Evolutionary conservation across 495 filamentous ascomycete species (phyloP), one percentile per base, ranked within the genome.

Genomic region (Penicillium flavigenum): DNA sequence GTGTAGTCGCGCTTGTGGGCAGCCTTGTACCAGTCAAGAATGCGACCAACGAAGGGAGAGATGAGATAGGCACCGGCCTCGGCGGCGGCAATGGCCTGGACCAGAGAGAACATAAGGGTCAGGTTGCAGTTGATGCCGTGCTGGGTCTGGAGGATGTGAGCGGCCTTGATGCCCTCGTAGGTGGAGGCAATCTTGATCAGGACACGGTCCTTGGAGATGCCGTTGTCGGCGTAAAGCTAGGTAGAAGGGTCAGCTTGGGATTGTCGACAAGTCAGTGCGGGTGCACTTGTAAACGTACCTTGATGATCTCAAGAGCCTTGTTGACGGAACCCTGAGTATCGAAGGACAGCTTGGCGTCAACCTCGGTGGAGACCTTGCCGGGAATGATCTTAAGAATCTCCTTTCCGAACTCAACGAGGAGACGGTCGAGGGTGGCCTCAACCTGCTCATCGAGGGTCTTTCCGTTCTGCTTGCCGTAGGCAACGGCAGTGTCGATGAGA

Each of bases 11-110:
- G 94, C 85, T 95, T 95, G 67, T 88, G 91, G 58, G 87, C 80
- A 49, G 90, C 90, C 88, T 99, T 99, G 87, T 88, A 96, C 93
- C 93, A 99, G 79, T 99, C 94, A 56, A 99, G 88, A 74, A 99
- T 99, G 75, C 94, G 92, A 75, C 94, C 94, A 59, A 99, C 94
- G 81, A 99, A 99, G 72, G 94, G 94, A 32, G 95, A 98, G 81
- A 99, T 98, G 68, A 99, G 87, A 90, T 88, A 97, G 65, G 94
- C 91, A 70, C 91, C 91, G 60, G 95, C 94, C 81, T 98, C 94
- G 51, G 94, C 94, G 64, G 87, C 94, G 62, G 92, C 92, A 72
- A 97, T 96, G 69, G 94, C 94, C 84, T 99, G 94, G 57, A 88
- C 84, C 58, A 87, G 79, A 20, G 94, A 98, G 86, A 99, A 99